Evolutionary conservation across 768 basidiomycete species (phyloP), one percentile per base, ranked within the genome.

Genomic region (Daedaleopsis nitida): DNA sequence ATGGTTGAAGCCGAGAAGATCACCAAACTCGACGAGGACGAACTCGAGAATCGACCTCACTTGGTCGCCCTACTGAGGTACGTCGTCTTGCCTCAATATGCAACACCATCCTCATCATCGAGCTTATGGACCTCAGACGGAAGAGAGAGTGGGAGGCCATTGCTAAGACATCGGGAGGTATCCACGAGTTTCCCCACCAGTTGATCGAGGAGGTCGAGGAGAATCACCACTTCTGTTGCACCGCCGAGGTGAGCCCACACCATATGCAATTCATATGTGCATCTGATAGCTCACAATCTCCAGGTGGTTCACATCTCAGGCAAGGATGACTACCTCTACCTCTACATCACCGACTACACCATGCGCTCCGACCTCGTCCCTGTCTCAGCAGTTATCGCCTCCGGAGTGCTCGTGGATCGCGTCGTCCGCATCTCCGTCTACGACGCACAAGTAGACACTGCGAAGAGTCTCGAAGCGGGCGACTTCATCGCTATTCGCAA

Each of bases 291-390:
- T 49, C 27, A 10, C 39, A 10, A 32, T 7, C 35, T 55, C 14
- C 58, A 88, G 87, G 69, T 87, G 37, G 71, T 89, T 4, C 77
- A 80, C 60, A 61, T 76, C 19, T 72, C 74, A 13, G 63, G 70
- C 19, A 73, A 76, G 47, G 65, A 74, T 17, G 70, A 74, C 27
- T 68, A 69, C 24, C 71, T 78, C 5, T 77, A 74, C 52, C 70
- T 89, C 42, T 86, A 81, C 62, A 82, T 86, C 35, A 89, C 87
- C 9, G 89, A 91, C 69, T 90, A 88, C 66, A 87, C 87, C 1
- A 68, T 73, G 3, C 80, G 86, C 55, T 65, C 77, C 4, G 72
- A 80, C 53, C 72, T 88, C 38, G 67, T 73, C 5, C 62, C 70
- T n/a, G 59, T 69, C 3, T 58, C 66, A 19, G 63, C 71, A 12